Conservation (phyloP, 352 stramenopile genomes). For the Discostella stelligera region DNA sequence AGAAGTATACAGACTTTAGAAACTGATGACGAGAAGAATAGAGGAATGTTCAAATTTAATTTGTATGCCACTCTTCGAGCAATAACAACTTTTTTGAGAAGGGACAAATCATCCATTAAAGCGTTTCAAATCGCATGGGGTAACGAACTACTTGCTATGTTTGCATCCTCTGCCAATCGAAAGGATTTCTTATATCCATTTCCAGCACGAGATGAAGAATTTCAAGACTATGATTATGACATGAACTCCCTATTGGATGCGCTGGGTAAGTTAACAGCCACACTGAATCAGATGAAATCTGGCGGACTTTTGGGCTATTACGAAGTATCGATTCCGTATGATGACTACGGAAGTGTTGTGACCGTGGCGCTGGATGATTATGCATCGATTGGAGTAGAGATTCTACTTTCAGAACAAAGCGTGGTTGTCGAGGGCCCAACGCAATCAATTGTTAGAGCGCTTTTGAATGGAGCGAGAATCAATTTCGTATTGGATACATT, state of each 20-base stretch:
- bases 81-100: slow-evolving; percentile 40
- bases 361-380: slow-evolving; percentile 67
- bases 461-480: slow-evolving; percentile 51
- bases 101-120: slow-evolving; percentile 26
- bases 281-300: slow-evolving; percentile 44
- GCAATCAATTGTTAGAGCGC: slow-evolving; percentile 43
- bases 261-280: slow-evolving; percentile 41
- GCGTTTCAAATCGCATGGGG: slow-evolving; percentile 53
- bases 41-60: slow-evolving; percentile 51
- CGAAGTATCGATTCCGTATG: slow-evolving; percentile 65
- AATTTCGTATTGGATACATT: slow-evolving; percentile 55
- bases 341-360: slow-evolving; percentile 69
- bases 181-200: slow-evolving; percentile 61
- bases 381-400: slow-evolving; percentile 50
- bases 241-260: slow-evolving; percentile 51
- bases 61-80: slow-evolving; percentile 54
- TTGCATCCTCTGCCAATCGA: slow-evolving; percentile 31
- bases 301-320: slow-evolving; percentile 48
- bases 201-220: slow-evolving; percentile 45
- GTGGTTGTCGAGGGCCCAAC: slow-evolving; percentile 39
- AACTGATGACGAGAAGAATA: slow-evolving; percentile 48
- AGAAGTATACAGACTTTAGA: slow-evolving; percentile 36
- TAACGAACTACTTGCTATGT: slow-evolving; percentile 37
- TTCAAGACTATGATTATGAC: slow-evolving; percentile 61
- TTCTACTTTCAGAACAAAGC: slow-evolving; percentile 56